Base-by-base conservation (phyloP, 139 green algal genomes). In the Picochlorum costavermella region DNA sequence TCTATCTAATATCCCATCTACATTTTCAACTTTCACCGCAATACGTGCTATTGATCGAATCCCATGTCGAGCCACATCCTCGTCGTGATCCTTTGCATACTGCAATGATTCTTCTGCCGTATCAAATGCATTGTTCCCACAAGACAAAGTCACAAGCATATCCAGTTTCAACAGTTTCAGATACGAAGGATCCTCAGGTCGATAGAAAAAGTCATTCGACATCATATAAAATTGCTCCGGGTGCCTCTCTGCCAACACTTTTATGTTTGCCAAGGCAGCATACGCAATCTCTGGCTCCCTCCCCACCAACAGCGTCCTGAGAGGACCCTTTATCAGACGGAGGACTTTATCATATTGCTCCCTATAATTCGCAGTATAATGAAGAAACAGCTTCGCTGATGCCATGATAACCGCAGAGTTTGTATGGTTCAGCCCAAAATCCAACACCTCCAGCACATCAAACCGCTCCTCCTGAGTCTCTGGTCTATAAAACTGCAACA, bases 151-250 rank as follows among this genome's bases (percentile, higher is more conserved):
- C 1, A 87, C 79, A 31, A 98, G 74, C 64, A 95, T 89, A 69
- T 95, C 78, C 60, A 98, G 80, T 82, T 98, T 98, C 2, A 96
- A 65, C 56, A 83, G 72, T 80, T 98, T 98, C 48, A 97, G 82
- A 72, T 95, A 96, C 55, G 79, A 83, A 3, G 90, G 87, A 79
- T 98, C 92, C 49, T 90, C 85, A 23, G 81, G 81, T 20, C 88
- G 79, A 78, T 86, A 96, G 81, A 86, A 98, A 68, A 98, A 97
- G 6, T 84, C 73, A 26, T 81, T 77, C 63, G 88, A 90, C 45
- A 95, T 84, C 71, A 83, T 69, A 28, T 17, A 43, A 43, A 36
- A 31, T n/a, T 37, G n/a, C 14, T 88, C 69, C 36, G 85, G 88
- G 2, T 88, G 84, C 2, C 88, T 64, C 61, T 88, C 73, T 10